Conservation (phyloP, 192 early-diverging fungal genomes). For the Coemansia guatemalensis region DNA sequence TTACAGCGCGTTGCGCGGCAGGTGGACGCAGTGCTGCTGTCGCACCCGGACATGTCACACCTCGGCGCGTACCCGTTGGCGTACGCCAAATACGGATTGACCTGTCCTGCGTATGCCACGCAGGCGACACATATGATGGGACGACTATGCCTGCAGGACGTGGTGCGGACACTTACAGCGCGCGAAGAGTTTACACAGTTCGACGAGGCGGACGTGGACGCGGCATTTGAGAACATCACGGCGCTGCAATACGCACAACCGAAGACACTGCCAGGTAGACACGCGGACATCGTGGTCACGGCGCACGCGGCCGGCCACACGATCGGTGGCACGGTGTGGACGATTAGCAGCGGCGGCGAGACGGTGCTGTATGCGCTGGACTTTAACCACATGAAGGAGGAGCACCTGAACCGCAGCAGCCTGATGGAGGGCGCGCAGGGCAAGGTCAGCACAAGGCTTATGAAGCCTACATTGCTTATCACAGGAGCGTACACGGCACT, state of each 20-base stretch:
- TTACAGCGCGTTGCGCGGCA: conserved; percentile 81
- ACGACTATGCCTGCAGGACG: conserved; percentile 77
- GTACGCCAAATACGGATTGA: conserved; percentile 69
- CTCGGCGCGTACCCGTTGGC: conserved; percentile 87
- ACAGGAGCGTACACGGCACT: conserved; percentile 84
- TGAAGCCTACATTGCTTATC: conserved; percentile 85
- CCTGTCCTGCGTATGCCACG: conserved; percentile 87
- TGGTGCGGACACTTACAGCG: conserved; percentile 66
- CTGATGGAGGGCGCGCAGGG: conserved; percentile 56
- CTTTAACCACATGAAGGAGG: conserved; percentile 91
- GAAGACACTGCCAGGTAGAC: conserved; percentile 61
- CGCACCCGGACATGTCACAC: conserved; percentile 87
- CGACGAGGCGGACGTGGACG: conserved; percentile 75
- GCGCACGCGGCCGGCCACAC: conserved; percentile 93
- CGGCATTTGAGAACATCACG: conserved; percentile 80
- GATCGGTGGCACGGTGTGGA: conserved; percentile 96
- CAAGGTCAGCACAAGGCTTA: conserved; percentile 64
- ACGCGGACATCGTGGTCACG: conserved; percentile 83
- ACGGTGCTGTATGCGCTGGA: conserved; percentile 95
- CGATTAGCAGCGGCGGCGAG: conserved; percentile 91
- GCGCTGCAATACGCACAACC: conserved; percentile 88
- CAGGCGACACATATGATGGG: conserved; percentile 94
- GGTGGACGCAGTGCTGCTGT: conserved; percentile 86
- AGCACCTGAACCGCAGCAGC: conserved; percentile 55
- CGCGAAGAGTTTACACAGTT: conserved; percentile 76